Base-by-base conservation (phyloP, 129 eudicot species). In the Flaveria ramosissima region DNA sequence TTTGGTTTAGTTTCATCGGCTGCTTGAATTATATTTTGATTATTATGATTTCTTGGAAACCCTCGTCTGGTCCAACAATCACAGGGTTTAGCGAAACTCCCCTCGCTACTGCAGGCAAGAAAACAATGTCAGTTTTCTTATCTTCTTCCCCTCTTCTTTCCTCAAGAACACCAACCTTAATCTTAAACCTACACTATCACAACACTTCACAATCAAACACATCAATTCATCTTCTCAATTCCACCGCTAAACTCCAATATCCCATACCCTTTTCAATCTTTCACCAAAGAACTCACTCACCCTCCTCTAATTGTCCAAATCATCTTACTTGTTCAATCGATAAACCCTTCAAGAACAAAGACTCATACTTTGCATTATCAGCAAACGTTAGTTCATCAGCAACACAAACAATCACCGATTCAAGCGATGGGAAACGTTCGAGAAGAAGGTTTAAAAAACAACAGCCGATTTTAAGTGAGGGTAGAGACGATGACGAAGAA, bases 401-500 rank as follows among this genome's bases (percentile, higher is more conserved):
- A 76, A 19, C 71, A 62, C 91, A 84, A 42, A 84, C 79, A 83
- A 21, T 70, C 51, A 72, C 62, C 13, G 84, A 80, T 16, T 71
- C 76, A 55, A 80, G 32, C 53, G 48, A 56, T 63, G 86, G 70
- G 19, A 84, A 72, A 32, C 48, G 0, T 39, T 77, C 80, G 41
- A 92, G 86, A 80, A 91, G 89, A 86, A 81, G 83, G 19, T 47
- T 45, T 42, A 68, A 69, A 26, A 88, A 82, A 30, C 82, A 78
- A 63, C 80, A 57, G 19, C 86, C 89, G 16, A 70, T 92, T 68
- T 87, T 94, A 77, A 94, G 99, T 60, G 97, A 94, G 71, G 97
- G 99, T 72, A 94, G 93, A 80, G 99, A 87, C 71, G 89, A 81
- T 77, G 99, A 91, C 78, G 92, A 89, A 73, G 80, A 48, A 16